Evolutionary conservation across 2,329 filamentous ascomycete species (phyloP).

Genomic region (Alternaria sp.): DNA sequence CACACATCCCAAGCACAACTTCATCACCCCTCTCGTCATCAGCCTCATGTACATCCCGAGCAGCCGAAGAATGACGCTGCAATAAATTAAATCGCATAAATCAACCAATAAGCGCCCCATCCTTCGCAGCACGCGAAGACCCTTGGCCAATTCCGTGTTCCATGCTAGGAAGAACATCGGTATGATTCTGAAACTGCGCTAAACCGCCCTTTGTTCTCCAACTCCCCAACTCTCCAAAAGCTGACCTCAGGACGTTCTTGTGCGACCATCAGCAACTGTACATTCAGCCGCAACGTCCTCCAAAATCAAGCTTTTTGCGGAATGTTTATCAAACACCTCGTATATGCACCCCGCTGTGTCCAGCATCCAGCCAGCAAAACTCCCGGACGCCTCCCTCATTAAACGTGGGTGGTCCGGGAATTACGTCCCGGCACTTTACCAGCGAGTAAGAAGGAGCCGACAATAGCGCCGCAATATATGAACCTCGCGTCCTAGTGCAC

Average conservation of each 20-base stretch:
- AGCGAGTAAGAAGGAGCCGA: slow-evolving; percentile 3
- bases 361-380: not conserved
- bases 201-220: not conserved
- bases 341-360: slow-evolving; percentile 12
- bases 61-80: not conserved
- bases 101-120: not conserved
- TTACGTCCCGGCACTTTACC: not conserved
- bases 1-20: not conserved
- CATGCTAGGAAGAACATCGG: slow-evolving; percentile 1
- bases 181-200: slow-evolving; percentile 12
- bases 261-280: not conserved
- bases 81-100: not conserved
- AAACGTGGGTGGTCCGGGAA: not conserved
- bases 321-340: slow-evolving; percentile 8
- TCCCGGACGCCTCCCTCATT: not conserved
- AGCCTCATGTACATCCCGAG: not conserved
- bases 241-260: not conserved
- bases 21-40: not conserved
- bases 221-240: not conserved
- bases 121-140: not conserved
- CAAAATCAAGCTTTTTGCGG: not conserved
- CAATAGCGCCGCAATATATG: slow-evolving; percentile 9
- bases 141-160: not conserved
- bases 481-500: slow-evolving; percentile 1
- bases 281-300: not conserved